Evolutionary conservation across 2,329 filamentous ascomycete genomes (phyloP).

Genomic region (Leptographium radiaticola): DNA sequence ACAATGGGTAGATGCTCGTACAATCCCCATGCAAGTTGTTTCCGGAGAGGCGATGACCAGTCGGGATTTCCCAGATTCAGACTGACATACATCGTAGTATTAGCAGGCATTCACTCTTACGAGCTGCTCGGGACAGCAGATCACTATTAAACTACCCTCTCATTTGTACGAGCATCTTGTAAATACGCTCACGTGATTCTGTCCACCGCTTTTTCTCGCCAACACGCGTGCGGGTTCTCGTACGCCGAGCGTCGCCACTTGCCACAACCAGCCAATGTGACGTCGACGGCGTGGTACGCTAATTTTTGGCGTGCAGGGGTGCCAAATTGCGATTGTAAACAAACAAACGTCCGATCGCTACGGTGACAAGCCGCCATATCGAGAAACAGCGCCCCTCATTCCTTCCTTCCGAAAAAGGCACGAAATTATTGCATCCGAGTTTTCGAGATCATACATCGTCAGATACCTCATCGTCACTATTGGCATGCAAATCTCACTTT

Average conservation of each 20-base stretch:
- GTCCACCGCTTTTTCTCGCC: too few relatives aligned
- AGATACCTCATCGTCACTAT: background rate
- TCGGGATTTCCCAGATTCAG: too few relatives aligned
- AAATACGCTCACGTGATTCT: too few relatives aligned
- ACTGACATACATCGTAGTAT: too few relatives aligned
- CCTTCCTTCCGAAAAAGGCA: slow-evolving; percentile 2
- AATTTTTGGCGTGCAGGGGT: background rate
- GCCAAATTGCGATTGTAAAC: slow-evolving; percentile 9
- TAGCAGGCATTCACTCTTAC: too few relatives aligned
- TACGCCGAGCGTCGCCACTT: background rate
- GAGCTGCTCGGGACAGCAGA: too few relatives aligned
- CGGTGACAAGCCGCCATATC: slow-evolving; percentile 10
- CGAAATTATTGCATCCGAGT: background rate
- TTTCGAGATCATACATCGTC: background rate
- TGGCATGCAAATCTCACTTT: slow-evolving; percentile 9
- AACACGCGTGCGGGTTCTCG: background rate
- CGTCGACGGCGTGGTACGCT: background rate
- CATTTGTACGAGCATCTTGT: too few relatives aligned
- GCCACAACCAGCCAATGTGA: background rate
- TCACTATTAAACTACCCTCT: too few relatives aligned
- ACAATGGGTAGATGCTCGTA: too few relatives aligned
- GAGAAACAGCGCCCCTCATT: slow-evolving; percentile 9
- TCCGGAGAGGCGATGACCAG: too few relatives aligned
- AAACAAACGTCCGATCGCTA: slow-evolving; percentile 13
- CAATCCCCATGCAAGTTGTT: too few relatives aligned